These are phyloP conservation scores for Xylariaceae sp. DNA, from an alignment of 2,329 filamentous ascomycete species.

Conservation along the genomic window DNA sequence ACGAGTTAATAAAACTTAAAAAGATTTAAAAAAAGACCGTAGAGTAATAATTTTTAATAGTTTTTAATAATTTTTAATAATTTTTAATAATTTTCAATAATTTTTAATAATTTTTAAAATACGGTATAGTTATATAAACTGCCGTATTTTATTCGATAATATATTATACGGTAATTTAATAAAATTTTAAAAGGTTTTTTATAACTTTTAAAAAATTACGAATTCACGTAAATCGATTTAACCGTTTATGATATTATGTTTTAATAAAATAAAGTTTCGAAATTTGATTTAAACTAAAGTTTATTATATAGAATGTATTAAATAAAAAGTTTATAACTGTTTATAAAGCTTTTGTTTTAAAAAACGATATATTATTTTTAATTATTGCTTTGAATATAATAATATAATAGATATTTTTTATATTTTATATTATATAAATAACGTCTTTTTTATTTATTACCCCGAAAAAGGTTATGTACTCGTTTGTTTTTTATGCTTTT, in stretches of 20 bases:
- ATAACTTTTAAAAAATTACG: not conserved
- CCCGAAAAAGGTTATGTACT: not conserved
- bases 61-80: not conserved
- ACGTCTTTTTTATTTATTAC: not conserved
- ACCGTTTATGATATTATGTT: not conserved
- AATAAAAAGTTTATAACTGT: not conserved
- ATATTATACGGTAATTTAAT: too few species aligned
- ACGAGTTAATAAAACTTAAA: too few species aligned
- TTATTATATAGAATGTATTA: not conserved
- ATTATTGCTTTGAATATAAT: too few species aligned
- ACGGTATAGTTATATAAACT: too few species aligned
- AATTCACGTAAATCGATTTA: not conserved
- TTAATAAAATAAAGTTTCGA: not conserved
- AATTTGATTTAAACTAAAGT: not conserved
- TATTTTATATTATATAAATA: not conserved
- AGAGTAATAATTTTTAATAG: not conserved
- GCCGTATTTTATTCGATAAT: too few species aligned
- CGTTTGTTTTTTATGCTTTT: not conserved
- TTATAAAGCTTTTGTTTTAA: too few species aligned
- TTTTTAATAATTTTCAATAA: not conserved
- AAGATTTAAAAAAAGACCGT: too few species aligned
- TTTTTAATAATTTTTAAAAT: not conserved
- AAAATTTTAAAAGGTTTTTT: too few species aligned
- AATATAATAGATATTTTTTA: not conserved
- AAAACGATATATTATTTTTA: too few species aligned